These are phyloP conservation scores for Colletotrichum magnum DNA, from an alignment of 2,329 filamentous ascomycete species.

Conservation along the genomic window DNA sequence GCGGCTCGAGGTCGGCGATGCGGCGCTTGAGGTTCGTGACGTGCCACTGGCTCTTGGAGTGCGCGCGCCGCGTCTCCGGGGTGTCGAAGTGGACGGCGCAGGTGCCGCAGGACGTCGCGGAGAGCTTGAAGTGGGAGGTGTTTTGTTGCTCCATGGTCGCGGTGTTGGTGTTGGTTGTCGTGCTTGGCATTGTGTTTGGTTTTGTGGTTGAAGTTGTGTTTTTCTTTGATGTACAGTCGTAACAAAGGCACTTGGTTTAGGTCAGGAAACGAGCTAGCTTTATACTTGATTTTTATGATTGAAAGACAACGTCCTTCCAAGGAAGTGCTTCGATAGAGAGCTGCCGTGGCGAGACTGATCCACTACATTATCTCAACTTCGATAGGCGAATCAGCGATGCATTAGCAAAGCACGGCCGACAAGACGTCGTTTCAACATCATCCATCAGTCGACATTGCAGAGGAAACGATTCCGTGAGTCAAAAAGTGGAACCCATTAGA, in stretches of 20 bases:
- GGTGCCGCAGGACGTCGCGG: constrained; percentile 30
- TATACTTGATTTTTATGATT: neutral
- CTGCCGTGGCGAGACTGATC: constrained; percentile 1
- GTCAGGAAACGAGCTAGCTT: neutral
- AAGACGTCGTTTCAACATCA: constrained; percentile 5
- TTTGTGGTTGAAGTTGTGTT: neutral
- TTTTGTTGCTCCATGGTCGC: constrained; percentile 9
- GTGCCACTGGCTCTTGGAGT: constrained; percentile 38
- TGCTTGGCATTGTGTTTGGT: neutral
- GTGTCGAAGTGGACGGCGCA: constrained; percentile 34
- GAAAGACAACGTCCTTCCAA: neutral
- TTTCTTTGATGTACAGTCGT: no score
- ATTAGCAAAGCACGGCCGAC: neutral
- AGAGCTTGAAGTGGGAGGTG: constrained; percentile 37
- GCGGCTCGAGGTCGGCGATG: constrained; percentile 23
- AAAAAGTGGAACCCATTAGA: constrained; percentile 1
- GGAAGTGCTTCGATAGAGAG: no score
- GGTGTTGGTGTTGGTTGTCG: neutral
- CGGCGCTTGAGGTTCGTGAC: constrained; percentile 37
- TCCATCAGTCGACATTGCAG: neutral
- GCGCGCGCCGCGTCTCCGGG: constrained; percentile 25
- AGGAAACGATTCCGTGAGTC: constrained; percentile 18
- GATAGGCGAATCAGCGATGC: constrained; percentile 15
- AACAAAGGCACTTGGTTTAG: neutral
- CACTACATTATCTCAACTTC: neutral